phyloP scores from a whole-genome alignment of 169 alveolate genomes.

The Sarcocystis neurona region DNA sequence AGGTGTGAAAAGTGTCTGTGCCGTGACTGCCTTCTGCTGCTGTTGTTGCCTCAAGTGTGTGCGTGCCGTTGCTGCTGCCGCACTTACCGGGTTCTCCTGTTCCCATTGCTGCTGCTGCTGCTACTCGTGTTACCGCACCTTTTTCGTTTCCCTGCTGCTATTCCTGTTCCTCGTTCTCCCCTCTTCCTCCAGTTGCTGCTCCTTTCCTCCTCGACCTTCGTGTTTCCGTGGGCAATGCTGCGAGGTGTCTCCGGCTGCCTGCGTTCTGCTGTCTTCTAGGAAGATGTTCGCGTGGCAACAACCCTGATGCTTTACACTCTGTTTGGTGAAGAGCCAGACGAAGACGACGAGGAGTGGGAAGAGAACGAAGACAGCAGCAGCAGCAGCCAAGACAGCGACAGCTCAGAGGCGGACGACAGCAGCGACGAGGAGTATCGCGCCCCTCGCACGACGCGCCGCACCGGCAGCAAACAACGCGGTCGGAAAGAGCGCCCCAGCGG shows the following conservation, averaged over 20 bases:
- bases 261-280: neutral
- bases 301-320: constrained; percentile 29
- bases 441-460: neutral
- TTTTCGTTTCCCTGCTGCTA: neutral
- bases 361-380: constrained; percentile 33
- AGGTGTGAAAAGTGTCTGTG: too few species aligned
- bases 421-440: neutral
- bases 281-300: constrained; percentile 36
- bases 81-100: too few species aligned
- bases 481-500: neutral
- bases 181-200: neutral
- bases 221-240: neutral
- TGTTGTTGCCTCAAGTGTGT: too few species aligned
- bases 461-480: neutral
- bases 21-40: too few species aligned
- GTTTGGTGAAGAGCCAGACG: constrained; percentile 17
- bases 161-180: neutral
- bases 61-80: too few species aligned
- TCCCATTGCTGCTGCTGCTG: too few species aligned
- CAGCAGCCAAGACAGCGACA: neutral
- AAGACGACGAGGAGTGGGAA: neutral
- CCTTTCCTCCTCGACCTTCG: neutral
- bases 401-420: constrained; percentile 59
- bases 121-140: too few species aligned
- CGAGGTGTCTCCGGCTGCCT: neutral